phyloP scores from a whole-genome alignment of 1,139 yeast species.

The Geotrichum macrosporum region DNA sequence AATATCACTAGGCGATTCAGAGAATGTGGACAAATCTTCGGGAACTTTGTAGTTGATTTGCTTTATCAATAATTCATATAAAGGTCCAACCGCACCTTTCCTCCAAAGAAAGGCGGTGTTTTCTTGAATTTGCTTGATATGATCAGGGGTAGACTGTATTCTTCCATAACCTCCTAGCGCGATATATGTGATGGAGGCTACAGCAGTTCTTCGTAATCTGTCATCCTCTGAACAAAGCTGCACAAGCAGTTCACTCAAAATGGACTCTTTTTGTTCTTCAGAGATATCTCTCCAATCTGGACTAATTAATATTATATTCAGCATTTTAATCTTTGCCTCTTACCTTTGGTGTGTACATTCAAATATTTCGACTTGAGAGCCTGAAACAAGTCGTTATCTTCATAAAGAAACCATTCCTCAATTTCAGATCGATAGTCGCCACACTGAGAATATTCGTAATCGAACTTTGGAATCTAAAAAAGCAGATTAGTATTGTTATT shows the following conservation, averaged over 20 bases:
- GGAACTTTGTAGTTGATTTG: constrained; percentile 26
- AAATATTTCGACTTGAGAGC: constrained; percentile 13
- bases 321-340: not conserved
- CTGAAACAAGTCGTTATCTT: constrained; percentile 33
- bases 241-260: constrained; percentile 19
- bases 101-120: constrained; percentile 32
- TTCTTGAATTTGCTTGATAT: constrained; percentile 38
- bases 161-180: constrained; percentile 44
- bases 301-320: not conserved
- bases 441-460: constrained; percentile 31
- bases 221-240: constrained; percentile 9
- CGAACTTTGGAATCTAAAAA: constrained; percentile 28
- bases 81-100: constrained; percentile 25
- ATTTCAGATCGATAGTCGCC: constrained; percentile 31
- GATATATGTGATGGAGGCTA: constrained; percentile 38
- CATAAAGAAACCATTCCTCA: constrained; percentile 39
- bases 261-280: constrained; percentile 15
- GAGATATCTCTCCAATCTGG: constrained; percentile 21
- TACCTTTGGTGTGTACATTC: constrained; percentile 7
- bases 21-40: constrained; percentile 17
- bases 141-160: constrained; percentile 38
- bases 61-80: constrained; percentile 26
- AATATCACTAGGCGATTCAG: constrained; percentile 14
- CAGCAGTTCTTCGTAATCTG: constrained; percentile 14
- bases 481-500: too few species aligned